Base-by-base conservation (phyloP, 176 grass and related monocot genomes). In the Leersia perrieri region DNA sequence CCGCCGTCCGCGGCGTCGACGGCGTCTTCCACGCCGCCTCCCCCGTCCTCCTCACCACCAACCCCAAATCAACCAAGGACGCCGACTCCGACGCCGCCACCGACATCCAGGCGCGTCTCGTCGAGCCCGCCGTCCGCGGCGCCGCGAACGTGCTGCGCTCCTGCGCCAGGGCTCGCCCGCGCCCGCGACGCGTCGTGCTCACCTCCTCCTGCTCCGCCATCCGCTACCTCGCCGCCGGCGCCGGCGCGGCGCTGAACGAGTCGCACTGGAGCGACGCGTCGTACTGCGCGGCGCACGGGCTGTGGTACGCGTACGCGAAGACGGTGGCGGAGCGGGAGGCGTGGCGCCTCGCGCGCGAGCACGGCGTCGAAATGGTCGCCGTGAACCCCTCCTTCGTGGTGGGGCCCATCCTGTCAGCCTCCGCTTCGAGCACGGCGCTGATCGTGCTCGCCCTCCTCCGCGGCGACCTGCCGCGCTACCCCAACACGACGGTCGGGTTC, bases 231-330 rank as follows among this genome's bases (percentile, higher is more conserved):
- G 90, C 33, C 9, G 58, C 75, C 36, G 72, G 68, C 42, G 90
- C 33, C 9, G 58, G 76, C 36, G 3, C 39, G 1, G 12, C 38
- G 9, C 89, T 97, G 61, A 89, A 87, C 60, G 94, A 97, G 67
- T 88, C 91, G 2, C 91, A 97, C 81, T 94, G 94, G 94, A 86
- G 78, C 60, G 94, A 97, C 78, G 74, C 78, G 31, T 86, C 89
- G 2, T 97, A 97, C 78, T 97, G 91, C 86, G 87, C 80, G 42
- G 77, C 65, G 26, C 85, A 91, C 91, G 83, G 83, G 63, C 75
- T 97, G 11, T 97, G 94, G 94, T 97, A 97, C 74, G 94, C 91
- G 2, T 97, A 97, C 40, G 88, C 94, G 0, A 97, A 97, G 87
- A 93, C 91, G 61, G 41, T 91, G 88, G 94, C 94, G 39, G 94